These are phyloP conservation scores for Pilobolus umbonatus DNA, from an alignment of 192 early-diverging fungal species.

Conservation along the genomic window DNA sequence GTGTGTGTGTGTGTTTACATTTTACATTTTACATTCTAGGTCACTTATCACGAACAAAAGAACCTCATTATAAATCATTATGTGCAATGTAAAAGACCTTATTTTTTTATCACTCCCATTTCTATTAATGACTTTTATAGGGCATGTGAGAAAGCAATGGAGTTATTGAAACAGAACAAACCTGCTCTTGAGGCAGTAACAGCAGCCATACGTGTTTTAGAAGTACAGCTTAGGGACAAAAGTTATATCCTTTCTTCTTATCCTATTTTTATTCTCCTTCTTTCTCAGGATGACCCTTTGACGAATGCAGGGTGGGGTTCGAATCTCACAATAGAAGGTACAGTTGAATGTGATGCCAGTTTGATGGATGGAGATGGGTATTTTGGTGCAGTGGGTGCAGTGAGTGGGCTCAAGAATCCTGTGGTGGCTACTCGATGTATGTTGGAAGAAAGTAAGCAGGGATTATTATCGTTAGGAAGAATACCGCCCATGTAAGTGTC, in stretches of 20 bases:
- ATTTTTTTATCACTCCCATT: not conserved
- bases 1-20: no score
- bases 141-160: conserved; percentile 35
- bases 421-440: conserved; percentile 52
- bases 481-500: conserved; percentile 43
- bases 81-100: conserved; percentile 27
- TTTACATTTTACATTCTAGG: no score
- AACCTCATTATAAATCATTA: conserved; percentile 21
- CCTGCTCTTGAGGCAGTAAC: conserved; percentile 31
- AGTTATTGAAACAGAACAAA: conserved; percentile 17
- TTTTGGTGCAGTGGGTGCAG: conserved; percentile 78
- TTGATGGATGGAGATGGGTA: conserved; percentile 65
- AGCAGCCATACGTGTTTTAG: conserved; percentile 33
- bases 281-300: conserved; percentile 30
- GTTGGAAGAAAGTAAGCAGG: conserved; percentile 40
- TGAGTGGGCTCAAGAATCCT: conserved; percentile 62
- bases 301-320: conserved; percentile 64
- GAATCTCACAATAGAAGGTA: conserved; percentile 68
- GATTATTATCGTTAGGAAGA: conserved; percentile 41
- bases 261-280: not conserved
- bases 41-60: conserved; percentile 29
- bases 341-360: conserved; percentile 84
- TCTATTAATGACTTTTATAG: conserved; percentile 13
- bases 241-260: conserved; percentile 6
- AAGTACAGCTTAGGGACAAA: no score